These are phyloP conservation scores for Prunella vulgaris DNA, from an alignment of 257 asterid species.

Conservation along the genomic window DNA sequence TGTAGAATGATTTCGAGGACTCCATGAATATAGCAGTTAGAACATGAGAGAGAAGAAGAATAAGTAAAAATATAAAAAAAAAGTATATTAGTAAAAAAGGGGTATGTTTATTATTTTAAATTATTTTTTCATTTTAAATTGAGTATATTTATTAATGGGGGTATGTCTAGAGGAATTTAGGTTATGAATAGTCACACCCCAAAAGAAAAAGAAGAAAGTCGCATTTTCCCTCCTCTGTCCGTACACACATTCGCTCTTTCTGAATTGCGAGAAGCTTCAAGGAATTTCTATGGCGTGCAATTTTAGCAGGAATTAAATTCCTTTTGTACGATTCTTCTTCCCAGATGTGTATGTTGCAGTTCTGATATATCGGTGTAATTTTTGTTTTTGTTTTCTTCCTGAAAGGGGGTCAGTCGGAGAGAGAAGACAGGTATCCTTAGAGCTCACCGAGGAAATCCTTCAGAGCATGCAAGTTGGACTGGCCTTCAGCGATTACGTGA, in stretches of 20 bases:
- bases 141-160: no score
- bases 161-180: no score
- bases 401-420: conserved; percentile 65
- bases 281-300: conserved; percentile 33
- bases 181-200: no score
- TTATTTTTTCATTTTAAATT: no score
- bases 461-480: conserved; percentile 99
- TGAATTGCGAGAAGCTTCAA: conserved; percentile 10
- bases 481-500: conserved; percentile 87
- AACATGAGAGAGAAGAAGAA: no score
- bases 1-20: no score
- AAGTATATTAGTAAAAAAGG: no score
- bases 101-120: no score
- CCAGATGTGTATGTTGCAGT: no score
- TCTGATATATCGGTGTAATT: conserved; percentile 6
- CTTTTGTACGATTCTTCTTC: background rate
- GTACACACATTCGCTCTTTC: background rate
- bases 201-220: background rate
- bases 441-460: conserved; percentile 80
- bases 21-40: no score
- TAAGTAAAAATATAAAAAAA: no score
- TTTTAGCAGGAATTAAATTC: background rate
- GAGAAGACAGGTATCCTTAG: conserved; percentile 80
- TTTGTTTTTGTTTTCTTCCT: background rate
- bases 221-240: background rate